Evolutionary conservation across 1,284 basidiomycete species (phyloP), one percentile per base, ranked within the genome.

Genomic region (Cerrena zonata): DNA sequence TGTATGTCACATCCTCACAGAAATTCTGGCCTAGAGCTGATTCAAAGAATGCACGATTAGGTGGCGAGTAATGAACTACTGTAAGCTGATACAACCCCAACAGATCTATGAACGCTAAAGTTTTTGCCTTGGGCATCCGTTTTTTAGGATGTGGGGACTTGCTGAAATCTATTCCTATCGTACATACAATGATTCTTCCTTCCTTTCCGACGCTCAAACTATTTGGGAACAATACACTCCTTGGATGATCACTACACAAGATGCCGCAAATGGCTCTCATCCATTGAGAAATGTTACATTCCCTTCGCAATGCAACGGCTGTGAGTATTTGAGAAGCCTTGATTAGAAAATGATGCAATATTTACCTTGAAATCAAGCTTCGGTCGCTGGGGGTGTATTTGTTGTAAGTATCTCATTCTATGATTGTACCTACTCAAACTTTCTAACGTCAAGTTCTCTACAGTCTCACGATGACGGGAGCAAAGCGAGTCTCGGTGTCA

Each of bases 141-240:
- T n/a, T n/a, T n/a, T 21, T 21, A 53, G 52, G 15, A 45, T 19
- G 24, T 53, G 48, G 52, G 52, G 27, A 15, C 40, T 46, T 18
- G 41, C 48, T 5, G 47, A 27, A 11, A 47, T 51, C n/a, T 50
- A 56, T 36, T 48, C 54, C 2, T 47, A 56, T 47, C 52, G 52
- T 26, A 48, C 52, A 22, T 56, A 53, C 37, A n/a, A 26, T 10
- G 25, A 48, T 22, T n/a, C 50, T 19, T 36, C 34, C n/a, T 48
- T 56, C 27, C 46, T 56, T 18, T 22, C n/a, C 13, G 40, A 47
- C 19, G 51, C 51, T 21, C 44, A 15, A 5, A 22, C 44, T 4
- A 36, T 53, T 5, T 56, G 52, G 52, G 27, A 53, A 18, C 18
- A 51, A 18, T 23, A 21, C n/a, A 22, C 5, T 18, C 5, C 5